These are phyloP conservation scores for Triadica sebifera DNA, from an alignment of 345 rosid genomes.

Conservation along the genomic window DNA sequence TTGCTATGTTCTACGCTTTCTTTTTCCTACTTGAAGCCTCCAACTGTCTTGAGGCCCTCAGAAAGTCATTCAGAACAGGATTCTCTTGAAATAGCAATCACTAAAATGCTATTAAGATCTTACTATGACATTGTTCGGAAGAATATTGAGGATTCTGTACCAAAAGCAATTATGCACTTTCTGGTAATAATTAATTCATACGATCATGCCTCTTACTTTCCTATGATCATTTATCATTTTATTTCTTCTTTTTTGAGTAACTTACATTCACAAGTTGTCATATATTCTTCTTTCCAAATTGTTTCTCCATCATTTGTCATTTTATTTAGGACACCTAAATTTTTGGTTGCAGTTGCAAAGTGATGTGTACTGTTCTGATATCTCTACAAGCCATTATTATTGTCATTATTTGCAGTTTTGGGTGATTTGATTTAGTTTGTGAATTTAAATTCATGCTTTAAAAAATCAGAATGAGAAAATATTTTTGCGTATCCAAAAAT, in stretches of 20 bases:
- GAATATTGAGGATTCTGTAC: conserved; percentile 81
- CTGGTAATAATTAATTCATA: conserved; percentile 46
- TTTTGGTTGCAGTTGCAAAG: no score
- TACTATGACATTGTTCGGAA: conserved; percentile 94
- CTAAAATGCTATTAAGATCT: conserved; percentile 77
- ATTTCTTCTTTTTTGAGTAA: neutral
- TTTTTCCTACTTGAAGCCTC: conserved; percentile 60
- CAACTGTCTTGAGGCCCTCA: conserved; percentile 74
- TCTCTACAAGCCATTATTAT: no score
- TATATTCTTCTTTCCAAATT: no score
- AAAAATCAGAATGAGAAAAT: no score
- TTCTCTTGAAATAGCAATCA: conserved; percentile 66
- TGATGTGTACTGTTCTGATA: no score
- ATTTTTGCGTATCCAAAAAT: no score
- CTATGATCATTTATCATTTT: neutral
- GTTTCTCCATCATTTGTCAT: no score
- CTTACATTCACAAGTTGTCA: no score
- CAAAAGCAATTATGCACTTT: conserved; percentile 98
- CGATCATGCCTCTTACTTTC: neutral
- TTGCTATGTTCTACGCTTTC: neutral
- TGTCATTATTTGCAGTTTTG: no score
- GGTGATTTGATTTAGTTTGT: no score
- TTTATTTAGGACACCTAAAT: no score
- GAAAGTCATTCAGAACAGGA: conserved; percentile 88
- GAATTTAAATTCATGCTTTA: no score